Conservation (phyloP, 179 eudicot species). For the Patellifolia procumbens region DNA sequence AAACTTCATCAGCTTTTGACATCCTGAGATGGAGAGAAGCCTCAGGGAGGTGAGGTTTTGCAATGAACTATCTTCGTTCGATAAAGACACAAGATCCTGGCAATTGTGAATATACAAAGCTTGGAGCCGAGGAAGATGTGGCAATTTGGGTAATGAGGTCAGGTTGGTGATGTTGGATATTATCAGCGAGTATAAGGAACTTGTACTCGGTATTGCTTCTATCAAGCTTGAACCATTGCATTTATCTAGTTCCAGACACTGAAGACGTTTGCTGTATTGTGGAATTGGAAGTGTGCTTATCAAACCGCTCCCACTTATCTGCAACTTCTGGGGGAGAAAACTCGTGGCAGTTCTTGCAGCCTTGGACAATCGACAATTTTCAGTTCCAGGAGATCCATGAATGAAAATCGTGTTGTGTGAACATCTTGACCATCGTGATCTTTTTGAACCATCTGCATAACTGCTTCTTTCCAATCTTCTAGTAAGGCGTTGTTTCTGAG, state of each 20-base stretch:
- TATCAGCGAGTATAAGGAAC: constrained; percentile 22
- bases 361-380: constrained; percentile 11
- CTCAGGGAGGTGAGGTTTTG: constrained; percentile 20
- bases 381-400: constrained; percentile 4
- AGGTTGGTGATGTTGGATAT: constrained; percentile 33
- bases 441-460: background rate
- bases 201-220: constrained; percentile 19
- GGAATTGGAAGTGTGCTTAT: constrained; percentile 9
- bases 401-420: background rate
- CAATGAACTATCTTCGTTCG: constrained; percentile 14
- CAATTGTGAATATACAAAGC: constrained; percentile 26
- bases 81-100: constrained; percentile 22
- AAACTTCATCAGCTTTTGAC: constrained; percentile 20
- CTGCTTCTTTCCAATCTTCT: constrained; percentile 9
- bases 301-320: constrained; percentile 18
- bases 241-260: constrained; percentile 26
- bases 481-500: constrained; percentile 8
- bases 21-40: constrained; percentile 24
- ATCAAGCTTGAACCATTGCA: constrained; percentile 23
- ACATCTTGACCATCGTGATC: background rate
- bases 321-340: constrained; percentile 21
- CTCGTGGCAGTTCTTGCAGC: background rate
- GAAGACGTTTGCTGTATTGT: constrained; percentile 22
- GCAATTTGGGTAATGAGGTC: constrained; percentile 25
- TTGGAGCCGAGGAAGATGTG: constrained; percentile 23